Conservation (phyloP, 441 rosid species). For the Viola pubescens region DNA sequence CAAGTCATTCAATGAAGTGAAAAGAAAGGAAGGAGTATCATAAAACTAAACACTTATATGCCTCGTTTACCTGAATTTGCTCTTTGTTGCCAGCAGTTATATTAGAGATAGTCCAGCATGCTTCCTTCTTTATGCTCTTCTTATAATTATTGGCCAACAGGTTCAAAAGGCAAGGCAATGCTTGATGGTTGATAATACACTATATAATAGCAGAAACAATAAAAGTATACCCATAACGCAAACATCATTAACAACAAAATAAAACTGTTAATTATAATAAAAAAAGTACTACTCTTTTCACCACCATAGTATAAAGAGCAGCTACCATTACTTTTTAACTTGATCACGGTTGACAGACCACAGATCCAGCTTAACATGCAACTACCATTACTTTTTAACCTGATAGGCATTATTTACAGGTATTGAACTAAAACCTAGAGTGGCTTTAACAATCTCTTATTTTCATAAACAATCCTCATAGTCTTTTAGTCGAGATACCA, state of each 20-base stretch:
- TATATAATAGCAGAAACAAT: constrained; percentile 17
- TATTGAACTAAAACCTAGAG: no score
- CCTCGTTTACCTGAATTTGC: constrained; percentile 63
- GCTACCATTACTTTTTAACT: no score
- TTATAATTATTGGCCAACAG: constrained; percentile 58
- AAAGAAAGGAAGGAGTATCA: neutral
- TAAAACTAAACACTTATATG: neutral
- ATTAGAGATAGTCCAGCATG: constrained; percentile 95
- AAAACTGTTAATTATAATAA: neutral
- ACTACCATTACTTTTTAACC: no score
- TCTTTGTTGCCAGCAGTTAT: constrained; percentile 89
- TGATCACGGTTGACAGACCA: no score
- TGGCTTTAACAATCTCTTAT: no score
- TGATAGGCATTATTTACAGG: no score
- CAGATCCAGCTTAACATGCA: no score
- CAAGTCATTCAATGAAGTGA: constrained; percentile 4
- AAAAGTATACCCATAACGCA: neutral
- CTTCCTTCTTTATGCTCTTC: constrained; percentile 89
- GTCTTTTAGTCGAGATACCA: no score
- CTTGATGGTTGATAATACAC: constrained; percentile 65
- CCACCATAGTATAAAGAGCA: neutral
- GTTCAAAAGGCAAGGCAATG: constrained; percentile 61
- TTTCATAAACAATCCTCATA: no score
- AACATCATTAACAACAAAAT: neutral
- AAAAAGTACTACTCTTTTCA: no score